These are phyloP conservation scores for Lactifluus hygrophoroides DNA, from an alignment of 768 basidiomycete species.

Conservation along the genomic window DNA sequence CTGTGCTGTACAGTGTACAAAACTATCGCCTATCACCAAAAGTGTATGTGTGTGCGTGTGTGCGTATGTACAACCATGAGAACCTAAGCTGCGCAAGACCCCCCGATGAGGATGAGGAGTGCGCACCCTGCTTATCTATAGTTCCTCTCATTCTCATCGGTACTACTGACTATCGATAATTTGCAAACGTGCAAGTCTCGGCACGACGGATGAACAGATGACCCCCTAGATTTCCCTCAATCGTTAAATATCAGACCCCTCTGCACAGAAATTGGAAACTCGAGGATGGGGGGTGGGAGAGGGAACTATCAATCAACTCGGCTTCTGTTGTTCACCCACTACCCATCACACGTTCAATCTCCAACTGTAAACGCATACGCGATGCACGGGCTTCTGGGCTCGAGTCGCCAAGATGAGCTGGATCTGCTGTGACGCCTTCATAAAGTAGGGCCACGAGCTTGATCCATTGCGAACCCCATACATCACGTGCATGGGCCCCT, in stretches of 20 bases:
- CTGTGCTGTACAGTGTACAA: neutral
- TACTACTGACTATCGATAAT: conserved; percentile 9
- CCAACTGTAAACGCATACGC: conserved; percentile 52
- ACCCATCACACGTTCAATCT: conserved; percentile 55
- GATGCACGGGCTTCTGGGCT: conserved; percentile 32
- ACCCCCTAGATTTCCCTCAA: neutral
- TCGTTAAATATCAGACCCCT: conserved; percentile 2
- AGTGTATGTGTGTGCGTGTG: neutral
- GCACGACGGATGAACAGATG: neutral
- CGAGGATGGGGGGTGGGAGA: neutral
- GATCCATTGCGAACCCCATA: conserved; percentile 76
- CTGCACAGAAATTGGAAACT: conserved; percentile 2
- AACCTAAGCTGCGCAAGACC: neutral
- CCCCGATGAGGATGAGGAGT: no score
- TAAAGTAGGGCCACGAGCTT: conserved; percentile 63
- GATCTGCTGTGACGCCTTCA: conserved; percentile 48
- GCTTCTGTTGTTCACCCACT: conserved; percentile 1
- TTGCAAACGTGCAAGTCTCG: neutral
- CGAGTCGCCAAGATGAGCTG: conserved; percentile 30
- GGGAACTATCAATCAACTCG: neutral
- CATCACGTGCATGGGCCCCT: conserved; percentile 46
- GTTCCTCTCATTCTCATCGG: neutral
- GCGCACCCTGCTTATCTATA: neutral
- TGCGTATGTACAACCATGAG: neutral
- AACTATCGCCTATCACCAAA: neutral